These are phyloP conservation scores for Diplodia seriata DNA, from an alignment of 2,329 filamentous ascomycete species.

Conservation along the genomic window DNA sequence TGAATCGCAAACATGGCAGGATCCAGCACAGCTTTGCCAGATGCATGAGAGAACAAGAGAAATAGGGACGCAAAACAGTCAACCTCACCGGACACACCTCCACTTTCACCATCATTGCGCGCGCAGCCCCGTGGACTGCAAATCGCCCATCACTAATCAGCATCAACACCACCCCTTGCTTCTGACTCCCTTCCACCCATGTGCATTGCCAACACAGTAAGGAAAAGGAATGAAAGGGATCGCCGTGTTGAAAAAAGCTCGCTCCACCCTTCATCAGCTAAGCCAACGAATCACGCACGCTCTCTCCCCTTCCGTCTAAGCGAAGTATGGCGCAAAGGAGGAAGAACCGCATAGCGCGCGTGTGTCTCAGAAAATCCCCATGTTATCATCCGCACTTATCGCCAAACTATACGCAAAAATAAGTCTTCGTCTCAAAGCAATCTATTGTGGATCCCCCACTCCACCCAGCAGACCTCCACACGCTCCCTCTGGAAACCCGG, in stretches of 20 bases:
- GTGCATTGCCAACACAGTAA: background rate
- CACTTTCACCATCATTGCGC: background rate
- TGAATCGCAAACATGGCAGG: background rate
- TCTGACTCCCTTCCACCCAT: background rate
- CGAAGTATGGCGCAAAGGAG: constrained; percentile 6
- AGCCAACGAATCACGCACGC: background rate
- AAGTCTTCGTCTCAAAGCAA: background rate
- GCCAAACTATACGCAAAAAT: background rate
- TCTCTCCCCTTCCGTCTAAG: background rate
- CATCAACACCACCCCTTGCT: background rate
- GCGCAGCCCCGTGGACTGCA: background rate
- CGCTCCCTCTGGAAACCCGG: background rate
- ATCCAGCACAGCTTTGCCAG: background rate
- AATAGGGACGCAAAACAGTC: background rate
- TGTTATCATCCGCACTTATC: background rate
- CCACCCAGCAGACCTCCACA: background rate
- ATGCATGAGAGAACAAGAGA: background rate
- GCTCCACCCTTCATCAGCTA: background rate
- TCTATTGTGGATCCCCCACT: constrained; percentile 1
- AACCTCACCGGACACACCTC: background rate
- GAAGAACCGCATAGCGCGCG: constrained; percentile 1
- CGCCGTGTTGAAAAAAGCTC: background rate
- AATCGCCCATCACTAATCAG: background rate
- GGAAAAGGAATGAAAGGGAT: background rate
- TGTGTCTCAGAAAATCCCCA: background rate